Evolutionary conservation across 2,329 filamentous ascomycete genomes (phyloP).

Genomic region (Aspergillus sp.): DNA sequence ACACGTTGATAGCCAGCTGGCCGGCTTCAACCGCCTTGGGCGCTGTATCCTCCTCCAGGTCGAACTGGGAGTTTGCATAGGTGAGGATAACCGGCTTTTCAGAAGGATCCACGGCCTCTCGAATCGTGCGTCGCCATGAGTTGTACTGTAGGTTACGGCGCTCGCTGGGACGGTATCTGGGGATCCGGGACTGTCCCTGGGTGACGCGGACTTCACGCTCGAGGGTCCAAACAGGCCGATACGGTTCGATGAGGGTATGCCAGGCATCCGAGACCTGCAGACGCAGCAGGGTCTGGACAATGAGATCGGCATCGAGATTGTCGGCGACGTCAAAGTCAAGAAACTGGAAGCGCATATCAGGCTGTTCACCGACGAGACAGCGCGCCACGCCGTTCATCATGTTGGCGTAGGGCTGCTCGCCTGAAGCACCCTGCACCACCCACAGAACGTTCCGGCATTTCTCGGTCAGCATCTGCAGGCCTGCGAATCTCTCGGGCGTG

Average conservation of each 20-base stretch:
- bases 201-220: not conserved
- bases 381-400: not conserved
- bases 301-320: not conserved
- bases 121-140: not conserved
- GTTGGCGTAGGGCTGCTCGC: not conserved
- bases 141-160: not conserved
- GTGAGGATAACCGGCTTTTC: not conserved
- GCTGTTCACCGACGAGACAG: not conserved
- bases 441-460: not conserved
- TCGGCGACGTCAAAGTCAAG: not conserved
- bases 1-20: not conserved
- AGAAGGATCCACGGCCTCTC: not conserved
- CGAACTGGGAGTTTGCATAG: not conserved
- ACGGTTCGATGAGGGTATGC: not conserved
- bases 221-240: not conserved
- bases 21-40: not conserved
- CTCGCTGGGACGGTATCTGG: not conserved
- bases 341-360: not conserved
- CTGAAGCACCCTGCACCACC: not conserved
- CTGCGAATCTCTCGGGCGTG: not conserved
- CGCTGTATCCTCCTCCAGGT: not conserved
- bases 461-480: not conserved
- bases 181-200: not conserved
- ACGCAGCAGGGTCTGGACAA: not conserved
- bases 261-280: not conserved